phyloP scores from a whole-genome alignment of 2,329 filamentous ascomycete genomes.

The Aspergillus tubingensis region DNA sequence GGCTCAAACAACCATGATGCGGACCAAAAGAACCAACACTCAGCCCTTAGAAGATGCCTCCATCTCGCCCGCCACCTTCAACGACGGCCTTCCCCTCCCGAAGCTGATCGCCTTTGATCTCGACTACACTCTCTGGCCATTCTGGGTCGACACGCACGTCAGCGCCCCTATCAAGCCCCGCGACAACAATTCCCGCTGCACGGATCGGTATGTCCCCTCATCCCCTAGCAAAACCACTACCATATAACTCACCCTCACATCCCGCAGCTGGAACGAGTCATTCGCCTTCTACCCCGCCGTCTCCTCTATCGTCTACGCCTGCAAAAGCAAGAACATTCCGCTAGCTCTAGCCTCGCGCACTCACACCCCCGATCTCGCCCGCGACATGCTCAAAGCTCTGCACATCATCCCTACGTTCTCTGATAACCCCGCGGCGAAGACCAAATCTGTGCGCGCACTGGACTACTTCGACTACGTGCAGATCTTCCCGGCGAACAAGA shows the following conservation, averaged over 20 bases:
- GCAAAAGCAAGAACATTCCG: slow-evolving; percentile 55
- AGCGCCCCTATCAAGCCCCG: slow-evolving; percentile 69
- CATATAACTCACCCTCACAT: background rate
- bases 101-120: slow-evolving; percentile 89
- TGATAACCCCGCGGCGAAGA: slow-evolving; percentile 42
- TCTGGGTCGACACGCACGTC: slow-evolving; percentile 96
- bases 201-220: slow-evolving; percentile 40
- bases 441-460: slow-evolving; percentile 52
- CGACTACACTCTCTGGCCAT: slow-evolving; percentile 98
- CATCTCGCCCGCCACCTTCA: slow-evolving; percentile 58
- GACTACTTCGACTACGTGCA: slow-evolving; percentile 60
- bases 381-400: slow-evolving; percentile 76
- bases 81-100: slow-evolving; percentile 70
- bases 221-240: slow-evolving; percentile 17
- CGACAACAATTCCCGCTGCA: slow-evolving; percentile 52
- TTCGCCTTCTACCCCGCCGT: slow-evolving; percentile 73
- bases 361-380: slow-evolving; percentile 73
- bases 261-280: slow-evolving; percentile 58
- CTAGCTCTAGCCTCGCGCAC: slow-evolving; percentile 82
- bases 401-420: slow-evolving; percentile 55
- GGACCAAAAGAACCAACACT: slow-evolving; percentile 38
- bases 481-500: slow-evolving; percentile 75
- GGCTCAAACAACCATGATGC: slow-evolving; percentile 30
- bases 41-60: slow-evolving; percentile 38
- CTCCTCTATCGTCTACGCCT: slow-evolving; percentile 65